Evolutionary conservation across 257 asterid genomes (phyloP).

Genomic region (Ligustrum vulgare): DNA sequence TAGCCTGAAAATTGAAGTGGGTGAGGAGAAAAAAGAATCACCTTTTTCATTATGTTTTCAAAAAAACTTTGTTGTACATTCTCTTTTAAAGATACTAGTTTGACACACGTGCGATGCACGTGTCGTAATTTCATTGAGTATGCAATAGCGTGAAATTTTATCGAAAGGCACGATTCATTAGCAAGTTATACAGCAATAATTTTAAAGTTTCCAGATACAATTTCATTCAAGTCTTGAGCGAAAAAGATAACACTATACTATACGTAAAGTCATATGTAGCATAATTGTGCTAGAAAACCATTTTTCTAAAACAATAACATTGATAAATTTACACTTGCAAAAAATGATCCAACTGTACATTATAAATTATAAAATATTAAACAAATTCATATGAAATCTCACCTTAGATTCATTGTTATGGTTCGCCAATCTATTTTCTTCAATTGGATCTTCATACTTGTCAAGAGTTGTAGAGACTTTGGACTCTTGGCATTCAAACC

Average conservation of each 20-base stretch:
- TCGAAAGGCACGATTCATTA: slow-evolving; percentile 1
- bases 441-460: slow-evolving; percentile 32
- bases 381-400: slow-evolving; percentile 28
- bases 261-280: no score
- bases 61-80: slow-evolving; percentile 51
- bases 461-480: slow-evolving; percentile 18
- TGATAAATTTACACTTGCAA: no score
- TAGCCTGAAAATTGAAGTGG: slow-evolving; percentile 52
- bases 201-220: slow-evolving; percentile 20
- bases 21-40: slow-evolving; percentile 42
- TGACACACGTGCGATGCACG: no score
- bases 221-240: no score
- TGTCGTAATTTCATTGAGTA: no score
- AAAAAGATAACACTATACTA: no score
- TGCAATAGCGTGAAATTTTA: not conserved
- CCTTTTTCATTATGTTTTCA: slow-evolving; percentile 52
- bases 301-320: no score
- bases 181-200: slow-evolving; percentile 14
- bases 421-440: slow-evolving; percentile 31
- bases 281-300: no score
- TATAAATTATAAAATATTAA: slow-evolving; percentile 13
- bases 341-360: no score
- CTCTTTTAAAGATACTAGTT: slow-evolving; percentile 37
- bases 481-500: slow-evolving; percentile 23
- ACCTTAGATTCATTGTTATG: slow-evolving; percentile 43